Evolutionary conservation across 2,329 filamentous ascomycete genomes (phyloP).

Genomic region (Penicillium fuscoglaucum): DNA sequence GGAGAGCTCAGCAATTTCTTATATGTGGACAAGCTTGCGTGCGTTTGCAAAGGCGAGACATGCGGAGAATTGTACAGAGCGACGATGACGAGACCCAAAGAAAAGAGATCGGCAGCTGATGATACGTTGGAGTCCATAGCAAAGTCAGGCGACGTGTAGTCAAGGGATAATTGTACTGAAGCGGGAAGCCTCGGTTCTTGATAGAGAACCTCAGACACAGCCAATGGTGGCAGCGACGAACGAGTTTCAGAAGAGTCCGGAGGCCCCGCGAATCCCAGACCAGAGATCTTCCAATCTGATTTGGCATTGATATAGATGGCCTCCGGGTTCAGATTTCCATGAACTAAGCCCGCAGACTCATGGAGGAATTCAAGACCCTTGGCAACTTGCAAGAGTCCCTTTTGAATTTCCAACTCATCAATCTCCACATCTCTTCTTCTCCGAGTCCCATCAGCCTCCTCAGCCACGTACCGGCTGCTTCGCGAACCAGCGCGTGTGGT

Average conservation of each 20-base stretch:
- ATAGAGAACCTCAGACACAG: slow-evolving; percentile 79
- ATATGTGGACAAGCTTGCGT: slow-evolving; percentile 78
- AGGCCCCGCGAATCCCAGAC: slow-evolving; percentile 84
- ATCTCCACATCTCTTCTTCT: slow-evolving; percentile 83
- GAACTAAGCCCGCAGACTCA: slow-evolving; percentile 89
- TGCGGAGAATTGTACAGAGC: slow-evolving; percentile 95
- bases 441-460: slow-evolving; percentile 71
- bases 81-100: slow-evolving; percentile 81
- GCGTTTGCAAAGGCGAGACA: slow-evolving; percentile 77
- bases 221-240: slow-evolving; percentile 76
- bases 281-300: slow-evolving; percentile 98
- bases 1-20: slow-evolving; percentile 79
- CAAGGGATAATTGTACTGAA: slow-evolving; percentile 82
- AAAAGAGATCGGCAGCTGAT: slow-evolving; percentile 86
- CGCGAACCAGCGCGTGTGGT: slow-evolving; percentile 67
- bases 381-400: slow-evolving; percentile 86
- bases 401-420: slow-evolving; percentile 96
- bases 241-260: slow-evolving; percentile 72
- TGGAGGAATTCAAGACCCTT: slow-evolving; percentile 95
- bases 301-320: slow-evolving; percentile 93
- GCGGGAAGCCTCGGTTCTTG: slow-evolving; percentile 80
- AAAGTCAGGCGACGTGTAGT: slow-evolving; percentile 94
- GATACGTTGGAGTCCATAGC: slow-evolving; percentile 88
- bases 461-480: slow-evolving; percentile 75
- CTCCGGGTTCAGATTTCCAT: slow-evolving; percentile 92